phyloP scores from a whole-genome alignment of 345 rosid genomes.

The Citrus sp. region DNA sequence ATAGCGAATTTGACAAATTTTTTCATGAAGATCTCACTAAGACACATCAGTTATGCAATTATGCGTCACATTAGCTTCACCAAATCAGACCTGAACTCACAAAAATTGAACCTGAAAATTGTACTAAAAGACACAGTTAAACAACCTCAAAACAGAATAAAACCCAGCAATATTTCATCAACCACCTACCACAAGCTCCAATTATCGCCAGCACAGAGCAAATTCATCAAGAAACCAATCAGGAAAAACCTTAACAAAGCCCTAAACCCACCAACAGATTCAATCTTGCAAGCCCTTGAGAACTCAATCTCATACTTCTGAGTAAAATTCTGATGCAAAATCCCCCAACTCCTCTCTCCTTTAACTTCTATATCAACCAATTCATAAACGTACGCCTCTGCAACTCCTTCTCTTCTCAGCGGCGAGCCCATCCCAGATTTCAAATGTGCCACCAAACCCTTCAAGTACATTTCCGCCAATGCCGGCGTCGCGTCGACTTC shows the following conservation, averaged over 20 bases:
- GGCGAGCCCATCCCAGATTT: conserved; percentile 73
- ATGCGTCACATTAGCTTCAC: background rate
- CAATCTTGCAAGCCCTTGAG: conserved; percentile 26
- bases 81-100: background rate
- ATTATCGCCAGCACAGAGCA: background rate
- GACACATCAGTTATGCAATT: background rate
- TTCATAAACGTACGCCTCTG: conserved; percentile 69
- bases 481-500: conserved; percentile 71
- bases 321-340: conserved; percentile 62
- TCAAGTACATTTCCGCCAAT: conserved; percentile 67
- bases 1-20: background rate
- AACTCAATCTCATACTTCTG: conserved; percentile 56
- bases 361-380: conserved; percentile 50
- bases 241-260: background rate
- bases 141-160: background rate
- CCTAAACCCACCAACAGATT: conserved; percentile 12
- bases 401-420: conserved; percentile 71
- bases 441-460: conserved; percentile 60
- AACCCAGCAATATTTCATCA: background rate
- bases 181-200: background rate
- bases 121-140: background rate
- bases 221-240: conserved; percentile 14
- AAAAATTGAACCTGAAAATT: background rate
- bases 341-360: conserved; percentile 66
- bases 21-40: background rate